Evolutionary conservation across 2,329 filamentous ascomycete genomes (phyloP).

Genomic region (Fusarium sp.): DNA sequence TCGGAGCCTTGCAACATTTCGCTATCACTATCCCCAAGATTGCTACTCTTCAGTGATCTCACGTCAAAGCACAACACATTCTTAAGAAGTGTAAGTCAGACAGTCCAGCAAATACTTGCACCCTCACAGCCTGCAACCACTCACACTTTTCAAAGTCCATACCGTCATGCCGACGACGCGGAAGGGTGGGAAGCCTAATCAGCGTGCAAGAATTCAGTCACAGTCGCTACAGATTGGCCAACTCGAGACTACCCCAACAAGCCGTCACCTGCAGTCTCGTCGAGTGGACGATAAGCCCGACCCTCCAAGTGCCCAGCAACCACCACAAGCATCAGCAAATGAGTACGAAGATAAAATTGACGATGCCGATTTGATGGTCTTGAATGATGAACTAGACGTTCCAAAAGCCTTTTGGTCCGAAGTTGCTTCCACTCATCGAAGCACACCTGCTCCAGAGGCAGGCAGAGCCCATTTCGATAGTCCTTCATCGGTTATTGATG

Average conservation of each 20-base stretch:
- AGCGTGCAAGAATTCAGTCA: slow-evolving; percentile 24
- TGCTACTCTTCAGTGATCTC: not conserved
- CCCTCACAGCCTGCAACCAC: not conserved
- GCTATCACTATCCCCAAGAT: not conserved
- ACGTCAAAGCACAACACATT: not conserved
- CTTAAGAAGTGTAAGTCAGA: slow-evolving; percentile 7
- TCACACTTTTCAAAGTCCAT: not conserved
- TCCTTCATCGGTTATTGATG: slow-evolving; percentile 26
- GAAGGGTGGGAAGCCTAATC: slow-evolving; percentile 30
- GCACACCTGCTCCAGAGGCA: slow-evolving; percentile 43
- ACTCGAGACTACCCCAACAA: slow-evolving; percentile 51
- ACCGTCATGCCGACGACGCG: slow-evolving; percentile 32
- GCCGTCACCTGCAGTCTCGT: slow-evolving; percentile 38
- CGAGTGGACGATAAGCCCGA: not conserved
- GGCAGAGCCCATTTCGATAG: slow-evolving; percentile 41
- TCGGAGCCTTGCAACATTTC: not conserved
- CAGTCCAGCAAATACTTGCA: too few species aligned
- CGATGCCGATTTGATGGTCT: slow-evolving; percentile 38
- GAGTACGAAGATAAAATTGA: slow-evolving; percentile 42
- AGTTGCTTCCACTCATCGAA: slow-evolving; percentile 42
- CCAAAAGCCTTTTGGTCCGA: slow-evolving; percentile 47
- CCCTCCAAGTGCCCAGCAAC: not conserved
- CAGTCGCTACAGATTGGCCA: slow-evolving; percentile 43
- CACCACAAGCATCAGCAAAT: not conserved
- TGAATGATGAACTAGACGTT: slow-evolving; percentile 13